A percentile compares a stretch with the other conserved stretches of the same genome.
Conservation (phyloP, 192 early-diverging fungal species). For the Coemansia sp. region DNA sequence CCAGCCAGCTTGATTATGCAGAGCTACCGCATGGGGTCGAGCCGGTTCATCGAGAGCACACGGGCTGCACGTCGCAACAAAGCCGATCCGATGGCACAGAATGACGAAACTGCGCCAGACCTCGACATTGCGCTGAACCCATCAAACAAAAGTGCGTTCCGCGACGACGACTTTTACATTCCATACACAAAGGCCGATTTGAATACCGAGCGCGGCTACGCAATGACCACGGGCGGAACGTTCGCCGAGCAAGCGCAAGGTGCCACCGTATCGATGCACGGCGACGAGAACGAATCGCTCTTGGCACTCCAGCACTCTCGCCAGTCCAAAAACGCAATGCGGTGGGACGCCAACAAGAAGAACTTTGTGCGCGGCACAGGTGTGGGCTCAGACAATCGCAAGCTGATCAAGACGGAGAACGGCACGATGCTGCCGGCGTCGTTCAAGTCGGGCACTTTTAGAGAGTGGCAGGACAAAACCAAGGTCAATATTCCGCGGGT, state of each 20-base stretch:
- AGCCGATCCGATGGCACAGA: slow-evolving; percentile 42
- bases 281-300: slow-evolving; percentile 74
- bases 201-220: slow-evolving; percentile 84
- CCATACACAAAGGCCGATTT: slow-evolving; percentile 79
- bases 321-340: slow-evolving; percentile 56
- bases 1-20: slow-evolving; percentile 69
- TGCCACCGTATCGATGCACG: slow-evolving; percentile 73
- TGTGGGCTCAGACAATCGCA: slow-evolving; percentile 93
- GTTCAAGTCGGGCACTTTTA: slow-evolving; percentile 84
- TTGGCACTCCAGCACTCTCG: slow-evolving; percentile 60
- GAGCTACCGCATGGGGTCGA: slow-evolving; percentile 55
- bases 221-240: slow-evolving; percentile 65
- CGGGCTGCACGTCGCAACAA: slow-evolving; percentile 35
- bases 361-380: slow-evolving; percentile 80
- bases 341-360: slow-evolving; percentile 95
- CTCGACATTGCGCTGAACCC: slow-evolving; percentile 29
- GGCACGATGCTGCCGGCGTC: slow-evolving; percentile 86
- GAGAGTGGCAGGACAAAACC: slow-evolving; percentile 90
- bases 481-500: slow-evolving; percentile 74
- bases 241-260: slow-evolving; percentile 81
- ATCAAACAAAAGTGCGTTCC: slow-evolving; percentile 29
- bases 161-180: slow-evolving; percentile 88
- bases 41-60: slow-evolving; percentile 24
- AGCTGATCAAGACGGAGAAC: slow-evolving; percentile 87
- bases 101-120: slow-evolving; percentile 7